Conservation (phyloP, 495 filamentous ascomycete species). For the Penicillium goetzii region DNA sequence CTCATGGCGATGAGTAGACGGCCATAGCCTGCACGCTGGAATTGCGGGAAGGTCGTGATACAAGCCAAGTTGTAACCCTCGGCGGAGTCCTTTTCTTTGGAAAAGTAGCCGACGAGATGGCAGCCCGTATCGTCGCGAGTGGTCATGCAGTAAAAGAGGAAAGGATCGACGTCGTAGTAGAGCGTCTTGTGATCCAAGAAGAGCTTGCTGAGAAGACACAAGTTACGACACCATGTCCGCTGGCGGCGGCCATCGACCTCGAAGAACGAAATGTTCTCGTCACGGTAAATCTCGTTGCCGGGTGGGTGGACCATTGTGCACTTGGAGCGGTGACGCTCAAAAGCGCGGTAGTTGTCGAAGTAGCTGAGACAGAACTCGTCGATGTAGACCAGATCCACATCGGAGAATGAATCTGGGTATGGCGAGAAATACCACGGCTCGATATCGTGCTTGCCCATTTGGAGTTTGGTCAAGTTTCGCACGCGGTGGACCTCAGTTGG, state of each 20-base stretch:
- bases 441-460: constrained; percentile 90
- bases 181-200: constrained; percentile 99
- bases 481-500: constrained; percentile 96
- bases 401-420: constrained; percentile 85
- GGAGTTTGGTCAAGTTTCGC: constrained; percentile 86
- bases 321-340: constrained; percentile 83
- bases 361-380: constrained; percentile 97
- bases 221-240: constrained; percentile 93
- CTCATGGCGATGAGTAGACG: constrained; percentile 94
- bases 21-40: constrained; percentile 91
- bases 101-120: constrained; percentile 95
- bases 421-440: constrained; percentile 99
- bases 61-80: constrained; percentile 98
- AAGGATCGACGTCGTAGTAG: constrained; percentile 99
- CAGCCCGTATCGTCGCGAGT: constrained; percentile 82
- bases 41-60: constrained; percentile 94
- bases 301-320: constrained; percentile 92
- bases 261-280: constrained; percentile 92
- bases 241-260: constrained; percentile 97
- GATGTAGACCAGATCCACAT: constrained; percentile 88
- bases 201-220: constrained; percentile 91
- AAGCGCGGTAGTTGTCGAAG: constrained; percentile 76
- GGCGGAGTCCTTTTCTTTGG: constrained; percentile 95
- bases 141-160: constrained; percentile 98
- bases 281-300: constrained; percentile 97